These are phyloP conservation scores for Cercophora sp. DNA, from an alignment of 495 filamentous ascomycete species.

Conservation along the genomic window DNA sequence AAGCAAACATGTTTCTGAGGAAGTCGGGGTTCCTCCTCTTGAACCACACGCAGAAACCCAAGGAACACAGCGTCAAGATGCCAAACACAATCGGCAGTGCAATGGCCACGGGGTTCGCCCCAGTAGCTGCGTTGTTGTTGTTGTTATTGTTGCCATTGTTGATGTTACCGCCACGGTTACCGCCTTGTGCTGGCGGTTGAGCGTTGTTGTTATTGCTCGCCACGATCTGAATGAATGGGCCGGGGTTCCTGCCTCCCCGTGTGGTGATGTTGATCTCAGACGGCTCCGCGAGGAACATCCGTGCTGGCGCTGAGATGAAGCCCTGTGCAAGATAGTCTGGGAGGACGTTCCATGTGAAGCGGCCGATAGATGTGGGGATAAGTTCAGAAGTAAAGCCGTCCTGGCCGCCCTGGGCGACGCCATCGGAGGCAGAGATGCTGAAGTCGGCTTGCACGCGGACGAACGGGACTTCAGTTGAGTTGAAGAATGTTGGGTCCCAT, in stretches of 20 bases:
- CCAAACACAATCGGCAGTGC: constrained; percentile 17
- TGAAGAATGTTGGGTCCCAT: constrained; percentile 21
- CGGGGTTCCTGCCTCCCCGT: constrained; percentile 12
- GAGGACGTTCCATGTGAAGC: constrained; percentile 18
- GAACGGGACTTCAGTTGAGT: constrained; percentile 2
- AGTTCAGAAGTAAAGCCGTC: constrained; percentile 19
- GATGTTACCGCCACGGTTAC: too few species aligned
- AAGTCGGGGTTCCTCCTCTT: constrained; percentile 11
- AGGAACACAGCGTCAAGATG: constrained; percentile 10
- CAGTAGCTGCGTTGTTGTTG: background rate
- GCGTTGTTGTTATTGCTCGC: background rate
- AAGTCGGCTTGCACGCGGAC: constrained; percentile 22
- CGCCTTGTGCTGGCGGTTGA: too few species aligned
- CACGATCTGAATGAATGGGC: constrained; percentile 13
- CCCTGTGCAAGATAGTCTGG: constrained; percentile 10
- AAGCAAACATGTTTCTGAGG: background rate
- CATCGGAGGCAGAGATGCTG: background rate
- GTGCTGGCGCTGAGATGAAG: constrained; percentile 1
- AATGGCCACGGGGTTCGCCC: constrained; percentile 19
- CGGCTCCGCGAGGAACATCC: constrained; percentile 18
- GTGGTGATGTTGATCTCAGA: constrained; percentile 15
- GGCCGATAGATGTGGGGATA: constrained; percentile 14
- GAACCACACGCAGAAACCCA: constrained; percentile 10
- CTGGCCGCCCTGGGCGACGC: background rate
- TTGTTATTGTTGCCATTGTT: background rate